A percentile compares a stretch with the other conserved stretches of the same genome.
Evolutionary conservation across 1,284 basidiomycete species (phyloP).

Genomic region (Phylloporus gajari): DNA sequence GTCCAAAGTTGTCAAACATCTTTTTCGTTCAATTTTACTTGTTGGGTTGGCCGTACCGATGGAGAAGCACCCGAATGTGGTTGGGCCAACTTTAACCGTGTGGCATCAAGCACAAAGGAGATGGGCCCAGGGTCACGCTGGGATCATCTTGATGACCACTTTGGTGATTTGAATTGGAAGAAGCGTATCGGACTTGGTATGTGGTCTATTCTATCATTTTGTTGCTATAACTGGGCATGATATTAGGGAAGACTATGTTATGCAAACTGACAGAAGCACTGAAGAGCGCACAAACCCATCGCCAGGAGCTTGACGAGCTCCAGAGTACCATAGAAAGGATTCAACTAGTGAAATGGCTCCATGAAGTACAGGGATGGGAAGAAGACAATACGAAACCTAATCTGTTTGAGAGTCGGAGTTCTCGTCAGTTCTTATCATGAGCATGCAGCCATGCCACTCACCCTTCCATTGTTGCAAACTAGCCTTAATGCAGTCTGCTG

Average conservation of each 20-base stretch:
- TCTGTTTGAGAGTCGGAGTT: background rate
- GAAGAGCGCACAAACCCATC: background rate
- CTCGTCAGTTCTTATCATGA: background rate
- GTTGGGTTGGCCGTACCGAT: background rate
- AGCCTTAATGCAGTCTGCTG: background rate
- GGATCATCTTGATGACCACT: background rate
- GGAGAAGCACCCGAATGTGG: background rate
- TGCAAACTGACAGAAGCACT: background rate
- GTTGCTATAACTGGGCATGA: too few species aligned
- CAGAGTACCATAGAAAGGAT: background rate
- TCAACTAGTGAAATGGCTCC: background rate
- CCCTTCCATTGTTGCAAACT: background rate
- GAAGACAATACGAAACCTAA: background rate
- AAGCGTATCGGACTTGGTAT: background rate
- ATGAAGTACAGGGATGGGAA: background rate
- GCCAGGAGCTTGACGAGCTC: background rate
- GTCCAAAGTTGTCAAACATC: background rate
- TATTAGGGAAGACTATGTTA: background rate
- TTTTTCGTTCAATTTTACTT: background rate
- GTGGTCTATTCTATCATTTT: background rate
- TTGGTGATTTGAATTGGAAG: background rate
- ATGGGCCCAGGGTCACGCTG: background rate
- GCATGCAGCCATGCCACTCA: too few species aligned
- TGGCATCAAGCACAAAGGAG: background rate
- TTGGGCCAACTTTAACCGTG: background rate